Evolutionary conservation across 1,284 basidiomycete species (phyloP), one percentile per base, ranked within the genome.

Genomic region (Heimioporus punctisporus): DNA sequence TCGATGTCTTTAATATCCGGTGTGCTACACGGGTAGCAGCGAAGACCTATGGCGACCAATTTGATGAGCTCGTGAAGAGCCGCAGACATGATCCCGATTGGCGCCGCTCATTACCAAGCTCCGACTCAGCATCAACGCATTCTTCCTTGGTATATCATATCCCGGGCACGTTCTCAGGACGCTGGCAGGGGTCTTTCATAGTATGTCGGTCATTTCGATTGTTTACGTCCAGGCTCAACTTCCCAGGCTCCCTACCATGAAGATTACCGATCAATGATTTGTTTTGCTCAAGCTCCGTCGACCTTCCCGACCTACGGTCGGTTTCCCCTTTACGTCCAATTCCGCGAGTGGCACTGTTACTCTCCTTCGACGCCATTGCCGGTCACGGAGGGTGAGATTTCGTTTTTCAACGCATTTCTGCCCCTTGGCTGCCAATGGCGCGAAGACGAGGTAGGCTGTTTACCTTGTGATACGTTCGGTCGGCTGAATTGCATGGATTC

Each of bases 181-280:
- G 62, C 24, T 83, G 79, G 80, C 71, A 74, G 47, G 80, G 80
- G 11, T 75, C 79, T 14, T 73, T 68, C 31, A 71, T 80, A 21
- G 81, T 81, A 58, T 52, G 72, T 55, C 19, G 48, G 14, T 28
- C 9, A 1, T 49, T 24, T 48, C 1, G 28, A 37, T 51, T 5
- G n/a, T 44, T 39, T 45, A 8, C 45, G 43, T 52, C 23, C 28
- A 4, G n/a, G 19, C 58, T 66, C 44, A 69, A 14, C 25, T 39
- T 39, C 39, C 31, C 45, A 79, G 79, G 64, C 70, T 15, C 73
- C 76, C 3, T 73, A 56, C 59, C 50, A 66, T 25, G 66, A 72
- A 21, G 64, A 65, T 39, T 78, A 78, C 54, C 57, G 57, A 40
- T 60, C 65, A 14, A 77, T 78, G 72, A 51, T 68, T 46, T 67